Percentiles rank a stretch among this genome's conserved stretches.
phyloP scores from a whole-genome alignment of 2,329 filamentous ascomycete species.

The Sporothrix brasiliensis region DNA sequence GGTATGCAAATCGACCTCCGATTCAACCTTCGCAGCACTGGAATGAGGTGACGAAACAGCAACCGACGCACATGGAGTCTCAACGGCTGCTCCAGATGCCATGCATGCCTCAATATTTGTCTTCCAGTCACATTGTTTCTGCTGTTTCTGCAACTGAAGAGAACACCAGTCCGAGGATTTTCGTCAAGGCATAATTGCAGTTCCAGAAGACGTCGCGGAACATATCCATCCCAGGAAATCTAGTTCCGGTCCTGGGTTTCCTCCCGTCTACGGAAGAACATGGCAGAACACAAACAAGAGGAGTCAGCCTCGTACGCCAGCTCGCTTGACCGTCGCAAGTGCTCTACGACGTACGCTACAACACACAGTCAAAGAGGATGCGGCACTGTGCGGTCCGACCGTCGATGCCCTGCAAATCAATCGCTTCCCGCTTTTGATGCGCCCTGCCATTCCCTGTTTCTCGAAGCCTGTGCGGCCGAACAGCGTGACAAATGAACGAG shows the following conservation, averaged over 20 bases:
- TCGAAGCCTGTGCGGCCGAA: background rate
- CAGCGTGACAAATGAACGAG: background rate
- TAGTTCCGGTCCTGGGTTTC: background rate
- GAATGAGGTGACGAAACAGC: background rate
- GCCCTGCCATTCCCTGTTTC: constrained; percentile 12
- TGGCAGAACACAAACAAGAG: background rate
- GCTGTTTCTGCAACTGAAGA: background rate
- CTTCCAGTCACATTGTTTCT: background rate
- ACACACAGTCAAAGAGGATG: constrained; percentile 4
- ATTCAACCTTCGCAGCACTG: background rate
- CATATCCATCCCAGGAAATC: constrained; percentile 6
- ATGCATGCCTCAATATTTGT: background rate
- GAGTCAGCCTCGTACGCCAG: constrained; percentile 18
- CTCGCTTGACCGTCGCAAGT: background rate
- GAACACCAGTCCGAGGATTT: constrained; percentile 5
- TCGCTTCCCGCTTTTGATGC: constrained; percentile 18
- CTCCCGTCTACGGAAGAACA: background rate
- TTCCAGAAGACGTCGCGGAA: constrained; percentile 24
- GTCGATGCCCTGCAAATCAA: constrained; percentile 21
- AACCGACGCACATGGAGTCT: constrained; percentile 20
- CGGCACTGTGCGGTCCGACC: constrained; percentile 22
- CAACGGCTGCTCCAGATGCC: background rate
- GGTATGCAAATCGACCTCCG: background rate
- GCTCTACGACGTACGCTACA: background rate
- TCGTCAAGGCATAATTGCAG: constrained; percentile 20